A percentile compares a stretch with the other conserved stretches of the same genome.
Evolutionary conservation across 1,284 basidiomycete species (phyloP).

Genomic region (Marasmius oreades): DNA sequence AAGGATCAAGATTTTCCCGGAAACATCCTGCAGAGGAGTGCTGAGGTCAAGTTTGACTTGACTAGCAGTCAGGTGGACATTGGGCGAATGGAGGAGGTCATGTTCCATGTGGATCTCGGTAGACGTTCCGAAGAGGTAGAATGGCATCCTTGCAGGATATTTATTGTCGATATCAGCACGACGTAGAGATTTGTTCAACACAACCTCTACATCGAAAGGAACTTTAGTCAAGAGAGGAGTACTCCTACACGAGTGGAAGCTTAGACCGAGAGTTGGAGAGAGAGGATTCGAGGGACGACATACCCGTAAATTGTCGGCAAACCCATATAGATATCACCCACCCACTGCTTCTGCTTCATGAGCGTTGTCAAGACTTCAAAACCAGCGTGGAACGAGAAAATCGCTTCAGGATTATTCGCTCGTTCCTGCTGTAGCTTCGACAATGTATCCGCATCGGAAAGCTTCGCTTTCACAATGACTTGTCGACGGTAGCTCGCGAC

Average conservation of each 20-base stretch:
- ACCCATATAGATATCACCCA: slow-evolving; percentile 19
- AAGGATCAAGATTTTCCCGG: not conserved
- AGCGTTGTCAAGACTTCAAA: slow-evolving; percentile 18
- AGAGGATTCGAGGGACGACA: not conserved
- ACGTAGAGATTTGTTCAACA: slow-evolving; percentile 27
- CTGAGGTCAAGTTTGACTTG: slow-evolving; percentile 17
- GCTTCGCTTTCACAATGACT: slow-evolving; percentile 32
- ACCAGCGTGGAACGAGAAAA: slow-evolving; percentile 21
- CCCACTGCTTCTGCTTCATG: slow-evolving; percentile 15
- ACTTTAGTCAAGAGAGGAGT: not conserved
- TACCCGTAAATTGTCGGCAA: slow-evolving; percentile 4
- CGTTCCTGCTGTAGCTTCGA: slow-evolving; percentile 18
- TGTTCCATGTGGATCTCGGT: slow-evolving; percentile 36
- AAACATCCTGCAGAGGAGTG: not conserved
- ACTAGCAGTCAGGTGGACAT: slow-evolving; percentile 33
- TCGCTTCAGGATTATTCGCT: slow-evolving; percentile 18
- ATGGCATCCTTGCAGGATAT: slow-evolving; percentile 34
- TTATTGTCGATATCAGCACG: slow-evolving; percentile 23
- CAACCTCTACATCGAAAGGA: slow-evolving; percentile 27
- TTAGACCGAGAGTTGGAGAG: not conserved
- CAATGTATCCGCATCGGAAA: slow-evolving; percentile 18
- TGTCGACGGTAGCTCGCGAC: slow-evolving; percentile 36
- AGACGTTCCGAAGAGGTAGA: slow-evolving; percentile 37
- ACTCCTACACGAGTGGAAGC: not conserved
- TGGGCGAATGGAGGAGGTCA: slow-evolving; percentile 33